Base-by-base conservation (phyloP, 2,329 filamentous ascomycete species). In the Zasmidium cellare region DNA sequence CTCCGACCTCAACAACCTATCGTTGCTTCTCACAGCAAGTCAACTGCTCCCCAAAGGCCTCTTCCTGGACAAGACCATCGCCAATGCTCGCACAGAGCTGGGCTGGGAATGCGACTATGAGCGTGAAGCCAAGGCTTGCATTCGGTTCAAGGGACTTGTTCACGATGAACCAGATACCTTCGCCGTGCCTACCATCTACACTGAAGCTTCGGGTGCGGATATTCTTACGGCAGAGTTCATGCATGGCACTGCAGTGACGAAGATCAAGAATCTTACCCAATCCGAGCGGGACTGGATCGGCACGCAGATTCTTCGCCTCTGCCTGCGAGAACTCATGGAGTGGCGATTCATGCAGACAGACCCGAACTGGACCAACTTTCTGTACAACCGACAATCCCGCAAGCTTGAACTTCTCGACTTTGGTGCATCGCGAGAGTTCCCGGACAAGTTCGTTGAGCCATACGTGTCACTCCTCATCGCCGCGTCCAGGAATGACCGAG, bases 301-400 rank as follows among this genome's bases (percentile, higher is more conserved):
- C 53, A 94, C 91, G 0, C 90, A 97, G 69, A 90, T 97, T 64
- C 83, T 97, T 53, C 89, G 92, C 3, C 86, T 99, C 11, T 97
- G 92, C 72, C 83, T 97, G 41, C 88, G 92, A 58, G 94, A 97
- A 77, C 93, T 97, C 67, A 88, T 88, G 63, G 91, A 96, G 75
- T 97, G 97, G 84, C 87, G 83, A 60, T 97, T 96, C 79, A 99
- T 99, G 94, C 94, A 99, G 77, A 99, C 94, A 3, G 94, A 99
- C 72, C 94, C 94, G 44, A 99, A 99, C 80, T 99, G 94, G 94
- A 97, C 93, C 31, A 99, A 99, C 76, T 99, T 99, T 75, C 82
- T 97, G 19, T 99, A 91, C 80, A 94, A 97, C 68, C 79, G 86
- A 1, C 67, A 79, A 19, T 85, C 82, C 3, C 60, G 67, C 56